These are phyloP conservation scores for Penicillium chermesinum DNA, from an alignment of 495 filamentous ascomycete genomes.

Conservation along the genomic window DNA sequence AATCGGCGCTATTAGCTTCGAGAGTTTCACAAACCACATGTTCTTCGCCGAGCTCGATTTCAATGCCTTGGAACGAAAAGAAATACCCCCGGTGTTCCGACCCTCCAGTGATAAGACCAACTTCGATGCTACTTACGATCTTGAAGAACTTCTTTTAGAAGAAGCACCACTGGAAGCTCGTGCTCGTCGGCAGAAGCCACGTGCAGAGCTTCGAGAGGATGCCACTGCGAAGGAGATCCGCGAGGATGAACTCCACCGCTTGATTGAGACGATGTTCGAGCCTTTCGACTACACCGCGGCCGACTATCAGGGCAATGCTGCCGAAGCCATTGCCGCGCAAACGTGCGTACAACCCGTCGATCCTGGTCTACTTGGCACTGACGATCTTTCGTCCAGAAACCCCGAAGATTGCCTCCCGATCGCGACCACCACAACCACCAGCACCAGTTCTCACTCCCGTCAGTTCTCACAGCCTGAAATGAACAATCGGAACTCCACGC, in stretches of 20 bases:
- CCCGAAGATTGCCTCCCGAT: conserved; percentile 39
- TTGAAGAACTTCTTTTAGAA: conserved; percentile 90
- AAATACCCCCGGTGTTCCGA: conserved; percentile 84
- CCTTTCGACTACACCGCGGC: conserved; percentile 90
- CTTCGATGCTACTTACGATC: conserved; percentile 96
- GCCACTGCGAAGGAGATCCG: conserved; percentile 93
- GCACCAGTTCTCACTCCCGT: conserved; percentile 22
- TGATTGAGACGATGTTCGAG: conserved; percentile 92
- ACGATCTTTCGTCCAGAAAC: conserved; percentile 25
- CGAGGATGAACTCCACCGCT: conserved; percentile 86
- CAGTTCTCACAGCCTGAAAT: conserved; percentile 39
- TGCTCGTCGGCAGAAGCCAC: conserved; percentile 86
- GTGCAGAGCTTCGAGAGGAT: conserved; percentile 85
- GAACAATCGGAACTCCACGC: conserved; percentile 19
- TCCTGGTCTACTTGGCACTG: not conserved
- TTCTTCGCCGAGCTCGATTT: conserved; percentile 92
- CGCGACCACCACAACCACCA: conserved; percentile 19
- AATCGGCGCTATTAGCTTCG: conserved; percentile 72
- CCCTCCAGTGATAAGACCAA: conserved; percentile 97
- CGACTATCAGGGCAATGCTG: conserved; percentile 49
- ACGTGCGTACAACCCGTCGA: conserved; percentile 21
- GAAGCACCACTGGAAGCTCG: conserved; percentile 93
- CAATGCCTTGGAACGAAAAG: conserved; percentile 75
- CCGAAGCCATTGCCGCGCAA: conserved; percentile 36
- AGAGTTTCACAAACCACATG: conserved; percentile 75